Conservation (phyloP, 345 rosid species). For the Citrus australasica region DNA sequence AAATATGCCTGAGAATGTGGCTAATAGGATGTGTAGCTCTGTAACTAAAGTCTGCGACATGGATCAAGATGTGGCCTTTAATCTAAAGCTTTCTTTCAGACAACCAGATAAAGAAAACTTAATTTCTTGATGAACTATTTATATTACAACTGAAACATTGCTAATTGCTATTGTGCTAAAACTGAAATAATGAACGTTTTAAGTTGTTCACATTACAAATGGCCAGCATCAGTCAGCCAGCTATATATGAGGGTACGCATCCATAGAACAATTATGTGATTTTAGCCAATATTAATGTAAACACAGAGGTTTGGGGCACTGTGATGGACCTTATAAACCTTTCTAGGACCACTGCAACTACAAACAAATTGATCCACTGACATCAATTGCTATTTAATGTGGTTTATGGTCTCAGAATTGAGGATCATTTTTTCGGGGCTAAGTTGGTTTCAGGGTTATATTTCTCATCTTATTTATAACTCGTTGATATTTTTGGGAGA, state of each 20-base stretch:
- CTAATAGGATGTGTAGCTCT: background rate
- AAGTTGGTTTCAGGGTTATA: background rate
- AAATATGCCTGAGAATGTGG: background rate
- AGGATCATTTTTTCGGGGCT: background rate
- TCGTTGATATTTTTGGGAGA: background rate
- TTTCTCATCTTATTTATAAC: background rate
- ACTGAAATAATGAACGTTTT: background rate
- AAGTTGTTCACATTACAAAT: background rate
- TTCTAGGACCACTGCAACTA: slow-evolving; percentile 9
- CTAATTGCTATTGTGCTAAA: background rate
- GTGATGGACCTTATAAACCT: slow-evolving; percentile 12
- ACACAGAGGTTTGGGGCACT: slow-evolving; percentile 2
- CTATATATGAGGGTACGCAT: background rate
- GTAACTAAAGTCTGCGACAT: background rate
- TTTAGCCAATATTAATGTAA: slow-evolving; percentile 12
- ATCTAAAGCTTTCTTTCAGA: background rate
- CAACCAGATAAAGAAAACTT: background rate
- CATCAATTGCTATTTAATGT: background rate
- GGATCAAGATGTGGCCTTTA: background rate
- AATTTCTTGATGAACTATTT: background rate
- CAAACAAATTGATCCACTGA: background rate
- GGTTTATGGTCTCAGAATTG: background rate
- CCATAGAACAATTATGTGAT: slow-evolving; percentile 1
- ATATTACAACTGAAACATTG: background rate
- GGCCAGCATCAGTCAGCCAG: background rate